Evolutionary conservation across 257 asterid genomes (phyloP).

Genomic region (Ballota nigra): DNA sequence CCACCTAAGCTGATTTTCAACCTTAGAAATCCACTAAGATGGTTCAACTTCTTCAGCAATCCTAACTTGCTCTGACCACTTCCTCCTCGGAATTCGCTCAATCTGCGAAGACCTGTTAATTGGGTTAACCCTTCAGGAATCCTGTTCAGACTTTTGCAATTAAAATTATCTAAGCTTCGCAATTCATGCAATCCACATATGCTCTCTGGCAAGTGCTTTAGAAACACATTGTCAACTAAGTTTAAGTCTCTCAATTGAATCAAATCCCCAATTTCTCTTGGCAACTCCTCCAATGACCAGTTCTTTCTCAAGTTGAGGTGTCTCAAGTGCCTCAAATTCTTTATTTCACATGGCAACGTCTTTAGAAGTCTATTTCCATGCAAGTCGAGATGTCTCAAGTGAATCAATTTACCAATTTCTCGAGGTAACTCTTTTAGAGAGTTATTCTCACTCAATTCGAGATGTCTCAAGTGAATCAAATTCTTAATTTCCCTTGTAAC

Average conservation of each 20-base stretch:
- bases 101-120: neutral
- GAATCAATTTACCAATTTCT: too few species aligned
- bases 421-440: neutral
- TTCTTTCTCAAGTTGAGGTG: too few species aligned
- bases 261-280: too few species aligned
- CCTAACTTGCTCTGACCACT: neutral
- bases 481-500: neutral
- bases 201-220: too few species aligned
- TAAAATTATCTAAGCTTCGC: neutral
- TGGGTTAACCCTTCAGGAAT: conserved; percentile 1
- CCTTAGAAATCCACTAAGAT: neutral
- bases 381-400: too few species aligned
- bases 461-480: neutral
- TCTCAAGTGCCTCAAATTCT: too few species aligned
- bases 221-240: too few species aligned
- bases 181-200: neutral
- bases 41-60: conserved; percentile 8
- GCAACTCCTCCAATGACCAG: neutral
- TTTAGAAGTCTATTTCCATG: too few species aligned
- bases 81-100: neutral
- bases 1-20: neutral
- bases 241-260: too few species aligned
- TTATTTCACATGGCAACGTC: too few species aligned
- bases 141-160: neutral
- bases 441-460: neutral